phyloP scores from a whole-genome alignment of 306 rosid genomes.

The Rosa persica region DNA sequence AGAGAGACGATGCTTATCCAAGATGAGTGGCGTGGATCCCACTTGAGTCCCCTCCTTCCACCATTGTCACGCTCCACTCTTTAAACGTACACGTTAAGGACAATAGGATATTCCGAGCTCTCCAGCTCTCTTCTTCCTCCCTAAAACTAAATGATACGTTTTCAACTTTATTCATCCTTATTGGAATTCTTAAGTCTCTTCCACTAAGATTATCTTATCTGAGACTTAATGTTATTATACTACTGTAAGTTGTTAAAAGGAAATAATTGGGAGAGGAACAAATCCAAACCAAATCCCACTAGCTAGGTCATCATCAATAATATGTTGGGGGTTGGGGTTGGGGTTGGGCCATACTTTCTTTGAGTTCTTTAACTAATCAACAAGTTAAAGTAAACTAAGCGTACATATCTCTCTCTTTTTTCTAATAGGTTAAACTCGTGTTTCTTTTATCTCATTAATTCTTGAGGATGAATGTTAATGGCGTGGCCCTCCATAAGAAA shows the following conservation, averaged over 20 bases:
- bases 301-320: neutral
- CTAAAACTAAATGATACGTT: slow-evolving; percentile 3
- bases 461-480: neutral
- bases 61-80: slow-evolving; percentile 47
- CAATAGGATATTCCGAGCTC: slow-evolving; percentile 34
- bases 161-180: slow-evolving; percentile 12
- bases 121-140: neutral
- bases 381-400: slow-evolving; percentile 24
- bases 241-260: slow-evolving; percentile 13
- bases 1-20: neutral
- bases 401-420: slow-evolving; percentile 26
- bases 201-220: slow-evolving; percentile 52
- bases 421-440: slow-evolving; percentile 18
- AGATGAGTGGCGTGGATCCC: slow-evolving; percentile 22
- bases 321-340: neutral
- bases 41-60: neutral
- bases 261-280: slow-evolving; percentile 24
- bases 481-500: neutral
- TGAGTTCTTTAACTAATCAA: slow-evolving; percentile 10
- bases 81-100: slow-evolving; percentile 73
- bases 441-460: neutral
- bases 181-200: slow-evolving; percentile 9
- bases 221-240: slow-evolving; percentile 15
- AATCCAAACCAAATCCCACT: slow-evolving; percentile 78
- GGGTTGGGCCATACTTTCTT: slow-evolving; percentile 5